phyloP scores from a whole-genome alignment of 768 basidiomycete genomes.

The Serendipita sp. region DNA sequence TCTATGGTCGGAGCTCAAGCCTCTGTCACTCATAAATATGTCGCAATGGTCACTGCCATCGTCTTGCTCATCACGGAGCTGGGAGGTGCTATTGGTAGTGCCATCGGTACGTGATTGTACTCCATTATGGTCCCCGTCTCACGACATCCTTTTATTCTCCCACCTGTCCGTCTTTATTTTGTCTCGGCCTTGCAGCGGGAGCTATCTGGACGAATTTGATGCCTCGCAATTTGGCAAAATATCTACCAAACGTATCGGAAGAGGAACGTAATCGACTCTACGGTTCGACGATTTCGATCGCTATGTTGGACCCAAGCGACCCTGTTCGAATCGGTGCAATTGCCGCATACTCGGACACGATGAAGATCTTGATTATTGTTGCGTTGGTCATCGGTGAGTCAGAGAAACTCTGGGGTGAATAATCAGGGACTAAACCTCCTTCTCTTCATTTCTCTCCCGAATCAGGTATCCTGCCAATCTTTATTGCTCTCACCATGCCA shows the following conservation, averaged over 20 bases:
- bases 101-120: slow-evolving; percentile 28
- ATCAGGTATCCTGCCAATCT: slow-evolving; percentile 32
- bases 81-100: slow-evolving; percentile 48
- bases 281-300: slow-evolving; percentile 38
- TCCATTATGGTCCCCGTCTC: not conserved
- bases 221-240: slow-evolving; percentile 39
- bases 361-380: slow-evolving; percentile 22
- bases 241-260: slow-evolving; percentile 35
- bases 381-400: not conserved
- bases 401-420: too few relatives aligned
- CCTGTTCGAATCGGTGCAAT: slow-evolving; percentile 52
- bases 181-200: slow-evolving; percentile 25
- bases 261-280: slow-evolving; percentile 31
- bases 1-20: slow-evolving; percentile 49
- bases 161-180: not conserved
- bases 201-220: slow-evolving; percentile 50
- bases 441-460: too few relatives aligned
- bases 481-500: slow-evolving; percentile 42
- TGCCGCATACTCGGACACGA: slow-evolving; percentile 38
- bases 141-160: not conserved
- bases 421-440: too few relatives aligned
- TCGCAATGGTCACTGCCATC: slow-evolving; percentile 49
- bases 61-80: slow-evolving; percentile 55
- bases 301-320: slow-evolving; percentile 29
- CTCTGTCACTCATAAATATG: slow-evolving; percentile 43